phyloP scores from a whole-genome alignment of 2,329 filamentous ascomycete genomes.

The Fusarium sambucinum region DNA sequence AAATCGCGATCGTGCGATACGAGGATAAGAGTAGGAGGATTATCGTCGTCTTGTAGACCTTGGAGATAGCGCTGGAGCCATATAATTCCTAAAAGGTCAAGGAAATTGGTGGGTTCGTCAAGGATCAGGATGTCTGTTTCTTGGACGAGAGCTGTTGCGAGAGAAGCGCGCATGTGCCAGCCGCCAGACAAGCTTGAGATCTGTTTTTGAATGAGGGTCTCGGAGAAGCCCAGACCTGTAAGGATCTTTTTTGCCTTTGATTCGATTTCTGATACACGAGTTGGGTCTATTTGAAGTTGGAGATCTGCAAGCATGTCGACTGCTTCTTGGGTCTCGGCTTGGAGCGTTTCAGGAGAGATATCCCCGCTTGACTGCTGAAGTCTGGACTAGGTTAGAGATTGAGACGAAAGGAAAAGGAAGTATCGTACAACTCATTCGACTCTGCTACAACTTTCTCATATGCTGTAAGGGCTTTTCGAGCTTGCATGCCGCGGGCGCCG shows the following conservation, averaged over 20 bases:
- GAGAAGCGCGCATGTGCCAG: slow-evolving; percentile 77
- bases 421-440: slow-evolving; percentile 63
- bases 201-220: slow-evolving; percentile 68
- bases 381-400: slow-evolving; percentile 45
- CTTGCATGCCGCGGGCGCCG: slow-evolving; percentile 78
- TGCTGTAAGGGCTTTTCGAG: slow-evolving; percentile 78
- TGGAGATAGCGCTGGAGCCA: slow-evolving; percentile 83
- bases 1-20: slow-evolving; percentile 91
- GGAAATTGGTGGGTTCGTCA: slow-evolving; percentile 89
- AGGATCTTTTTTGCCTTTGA: slow-evolving; percentile 74
- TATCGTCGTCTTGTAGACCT: slow-evolving; percentile 62
- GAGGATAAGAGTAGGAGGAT: slow-evolving; percentile 76
- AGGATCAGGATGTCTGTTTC: slow-evolving; percentile 82
- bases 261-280: slow-evolving; percentile 73
- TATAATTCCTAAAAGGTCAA: slow-evolving; percentile 84
- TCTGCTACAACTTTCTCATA: slow-evolving; percentile 75
- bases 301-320: slow-evolving; percentile 76
- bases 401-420: fast-evolving
- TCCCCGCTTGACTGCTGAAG: slow-evolving; percentile 65
- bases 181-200: slow-evolving; percentile 79
- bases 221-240: slow-evolving; percentile 77
- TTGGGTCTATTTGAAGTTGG: slow-evolving; percentile 74
- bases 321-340: slow-evolving; percentile 76
- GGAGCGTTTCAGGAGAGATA: slow-evolving; percentile 67
- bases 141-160: slow-evolving; percentile 76